Evolutionary conservation across 495 filamentous ascomycete genomes (phyloP), one percentile per base, ranked within the genome.

Genomic region (Amorphotheca resinae): DNA sequence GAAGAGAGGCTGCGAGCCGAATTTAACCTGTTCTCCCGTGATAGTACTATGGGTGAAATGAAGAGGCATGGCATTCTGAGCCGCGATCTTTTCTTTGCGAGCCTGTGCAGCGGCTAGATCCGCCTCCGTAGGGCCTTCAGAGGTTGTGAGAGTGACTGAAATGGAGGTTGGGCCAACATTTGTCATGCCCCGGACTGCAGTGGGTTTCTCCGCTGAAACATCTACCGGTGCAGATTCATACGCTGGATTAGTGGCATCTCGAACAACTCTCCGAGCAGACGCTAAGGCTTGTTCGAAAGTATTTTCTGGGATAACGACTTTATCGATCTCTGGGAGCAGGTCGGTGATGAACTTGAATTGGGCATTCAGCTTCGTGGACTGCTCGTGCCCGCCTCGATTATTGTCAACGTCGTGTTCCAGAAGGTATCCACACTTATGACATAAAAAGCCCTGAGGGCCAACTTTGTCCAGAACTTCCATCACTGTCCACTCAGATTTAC

Each of bases 21-120:
- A 45, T 41, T 64, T 22, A 52, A 66, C 46, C 32, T 53, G 46
- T 41, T 64, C 51, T n/a, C 65, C 65, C 15, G 52, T 57, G 32
- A 99, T 84, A 1, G 89, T 95, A 34, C 79, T 87, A 35, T 84
- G 77, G 1, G 82, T 84, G 55, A 94, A 87, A 87, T 93, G 95
- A 9, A 78, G 69, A 0, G 91, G 91, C 28, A 99, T 64, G 3
- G 76, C 77, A 48, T 99, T 99, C 60, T 93, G 83, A 50, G 74
- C 70, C 35, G 82, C 80, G 46, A 89, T 59, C 37, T 74, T 73
- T 41, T 84, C 84, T 52, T 84, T 87, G 41, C 79, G 71, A 34
- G 72, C 73, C 26, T 73, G 69, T 52, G 84, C 84, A 33, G 81
- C 84, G 3, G 74, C 74, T 44, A 78, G 70, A 47, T 93, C 84